Base-by-base conservation (phyloP, 805 yeast genomes). In the Metschnikowia lachancei region DNA sequence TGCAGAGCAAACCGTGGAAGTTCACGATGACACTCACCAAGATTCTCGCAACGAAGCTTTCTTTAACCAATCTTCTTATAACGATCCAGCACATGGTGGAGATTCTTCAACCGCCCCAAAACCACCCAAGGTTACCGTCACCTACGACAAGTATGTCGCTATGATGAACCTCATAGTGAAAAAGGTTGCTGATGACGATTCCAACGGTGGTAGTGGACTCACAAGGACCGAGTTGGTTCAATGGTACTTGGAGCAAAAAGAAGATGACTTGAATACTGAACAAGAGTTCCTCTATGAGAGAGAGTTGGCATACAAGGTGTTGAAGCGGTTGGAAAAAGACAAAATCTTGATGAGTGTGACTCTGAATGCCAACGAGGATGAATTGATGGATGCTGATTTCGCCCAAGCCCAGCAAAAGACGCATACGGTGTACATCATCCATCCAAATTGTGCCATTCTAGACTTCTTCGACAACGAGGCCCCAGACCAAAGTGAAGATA, bases 131-230 rank as follows among this genome's bases (percentile, higher is more conserved):
- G 66, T 61, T 20, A 46, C 69, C 14, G 81, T 94, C 43, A 75
- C 96, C 1, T 89, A 89, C 63, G 97, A 92, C 60, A 87, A 86
- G 63, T 92, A 89, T 64, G 84, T 86, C 24, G 76, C 82, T 38
- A 87, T 91, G 74, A 87, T 88, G 84, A 87, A 88, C 62, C 65
- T 84, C 50, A 72, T 91, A 53, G 90, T 91, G 22, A 79, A 80
- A 56, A 67, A 67, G 39, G 79, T 85, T 10, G 72, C 80, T n/a
- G 80, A 78, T 45, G 77, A 76, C 48, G 76, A 72, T 29, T 72
- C 63, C 39, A 72, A 63, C 12, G 72, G 66, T 10, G 73, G 77
- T 4, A 76, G 73, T 22, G 96, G 95, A 8, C 67, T 87, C 46
- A 79, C 86, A 0, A 84, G 82, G 3, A 80, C 77, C 6, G 82